A percentile compares a stretch with the other conserved stretches of the same genome.
These are phyloP conservation scores for Aurifilum marmelostoma DNA, from an alignment of 2,329 filamentous ascomycete genomes.

Conservation along the genomic window DNA sequence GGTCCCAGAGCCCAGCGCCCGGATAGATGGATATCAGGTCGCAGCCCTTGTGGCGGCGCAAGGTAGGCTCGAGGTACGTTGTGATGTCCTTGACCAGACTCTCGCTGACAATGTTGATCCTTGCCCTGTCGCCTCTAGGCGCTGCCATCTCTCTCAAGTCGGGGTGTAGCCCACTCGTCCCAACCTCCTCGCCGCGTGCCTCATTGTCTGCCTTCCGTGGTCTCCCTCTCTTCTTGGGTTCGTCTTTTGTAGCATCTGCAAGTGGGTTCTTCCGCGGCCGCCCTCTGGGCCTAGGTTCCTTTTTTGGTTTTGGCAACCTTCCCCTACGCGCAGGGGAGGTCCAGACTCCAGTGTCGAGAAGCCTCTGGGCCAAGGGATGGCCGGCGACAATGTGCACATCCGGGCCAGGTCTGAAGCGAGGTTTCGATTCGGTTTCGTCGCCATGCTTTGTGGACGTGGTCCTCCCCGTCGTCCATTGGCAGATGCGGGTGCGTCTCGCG, in stretches of 20 bases:
- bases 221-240: background rate
- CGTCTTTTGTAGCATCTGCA: background rate
- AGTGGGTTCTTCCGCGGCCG: background rate
- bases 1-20: slow-evolving; percentile 77
- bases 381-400: background rate
- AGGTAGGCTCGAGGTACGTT: slow-evolving; percentile 67
- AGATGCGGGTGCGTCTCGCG: background rate
- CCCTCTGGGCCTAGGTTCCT: background rate
- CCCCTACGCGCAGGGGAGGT: background rate
- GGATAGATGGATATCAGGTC: slow-evolving; percentile 89
- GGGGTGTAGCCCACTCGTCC: background rate
- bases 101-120: slow-evolving; percentile 58
- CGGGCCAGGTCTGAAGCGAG: background rate
- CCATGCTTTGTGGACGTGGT: background rate
- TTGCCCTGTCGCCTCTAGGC: slow-evolving; percentile 40
- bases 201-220: background rate
- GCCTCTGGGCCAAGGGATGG: slow-evolving; percentile 10
- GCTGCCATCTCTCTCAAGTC: slow-evolving; percentile 5
- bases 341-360: slow-evolving; percentile 7
- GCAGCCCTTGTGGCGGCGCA: slow-evolving; percentile 74
- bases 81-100: slow-evolving; percentile 64
- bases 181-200: background rate
- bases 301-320: background rate
- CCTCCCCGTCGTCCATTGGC: background rate
- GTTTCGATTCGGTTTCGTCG: background rate